Conservation (phyloP, 2,329 filamentous ascomycete species). For the Fusarium humuli region DNA sequence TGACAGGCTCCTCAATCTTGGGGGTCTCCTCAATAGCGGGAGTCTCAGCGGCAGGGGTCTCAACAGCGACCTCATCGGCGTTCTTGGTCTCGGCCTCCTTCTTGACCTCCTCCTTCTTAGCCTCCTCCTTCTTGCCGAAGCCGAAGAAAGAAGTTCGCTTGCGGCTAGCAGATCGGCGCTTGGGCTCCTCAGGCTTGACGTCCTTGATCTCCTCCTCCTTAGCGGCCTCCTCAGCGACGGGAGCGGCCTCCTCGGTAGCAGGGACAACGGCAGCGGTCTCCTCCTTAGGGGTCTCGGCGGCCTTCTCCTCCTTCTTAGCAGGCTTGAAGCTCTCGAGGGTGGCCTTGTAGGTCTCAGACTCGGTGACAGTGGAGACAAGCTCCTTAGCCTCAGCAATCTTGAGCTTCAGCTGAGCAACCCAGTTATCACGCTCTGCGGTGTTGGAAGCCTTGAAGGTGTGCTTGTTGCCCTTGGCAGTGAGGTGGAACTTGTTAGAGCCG, state of each 20-base stretch:
- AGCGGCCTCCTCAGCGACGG: slow-evolving; percentile 50
- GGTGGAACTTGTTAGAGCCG: slow-evolving; percentile 83
- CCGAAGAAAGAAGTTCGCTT: slow-evolving; percentile 76
- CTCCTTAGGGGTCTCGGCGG: slow-evolving; percentile 52
- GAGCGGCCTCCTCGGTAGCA: slow-evolving; percentile 42
- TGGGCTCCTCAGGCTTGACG: slow-evolving; percentile 67
- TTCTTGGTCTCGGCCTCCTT: slow-evolving; percentile 60
- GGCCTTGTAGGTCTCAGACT: slow-evolving; percentile 89
- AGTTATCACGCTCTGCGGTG: slow-evolving; percentile 86
- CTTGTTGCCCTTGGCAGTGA: slow-evolving; percentile 89
- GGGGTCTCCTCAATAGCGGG: slow-evolving; percentile 66
- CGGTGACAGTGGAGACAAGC: slow-evolving; percentile 76
- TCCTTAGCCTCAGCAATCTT: slow-evolving; percentile 89
- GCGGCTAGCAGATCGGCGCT: slow-evolving; percentile 72
- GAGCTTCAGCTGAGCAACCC: slow-evolving; percentile 85
- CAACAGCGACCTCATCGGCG: slow-evolving; percentile 48
- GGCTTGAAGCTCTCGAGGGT: slow-evolving; percentile 78
- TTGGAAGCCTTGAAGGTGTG: slow-evolving; percentile 89
- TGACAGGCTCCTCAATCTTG: slow-evolving; percentile 68
- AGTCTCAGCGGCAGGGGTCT: slow-evolving; percentile 51
- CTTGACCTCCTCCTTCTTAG: slow-evolving; percentile 58
- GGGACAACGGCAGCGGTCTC: slow-evolving; percentile 46
- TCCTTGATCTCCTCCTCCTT: slow-evolving; percentile 56
- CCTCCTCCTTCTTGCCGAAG: slow-evolving; percentile 67
- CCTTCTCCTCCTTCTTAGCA: slow-evolving; percentile 58